A percentile compares a stretch with the other conserved stretches of the same genome.
These are phyloP conservation scores for Hebeloma cylindrosporum DNA, from an alignment of 768 basidiomycete genomes.

Conservation along the genomic window DNA sequence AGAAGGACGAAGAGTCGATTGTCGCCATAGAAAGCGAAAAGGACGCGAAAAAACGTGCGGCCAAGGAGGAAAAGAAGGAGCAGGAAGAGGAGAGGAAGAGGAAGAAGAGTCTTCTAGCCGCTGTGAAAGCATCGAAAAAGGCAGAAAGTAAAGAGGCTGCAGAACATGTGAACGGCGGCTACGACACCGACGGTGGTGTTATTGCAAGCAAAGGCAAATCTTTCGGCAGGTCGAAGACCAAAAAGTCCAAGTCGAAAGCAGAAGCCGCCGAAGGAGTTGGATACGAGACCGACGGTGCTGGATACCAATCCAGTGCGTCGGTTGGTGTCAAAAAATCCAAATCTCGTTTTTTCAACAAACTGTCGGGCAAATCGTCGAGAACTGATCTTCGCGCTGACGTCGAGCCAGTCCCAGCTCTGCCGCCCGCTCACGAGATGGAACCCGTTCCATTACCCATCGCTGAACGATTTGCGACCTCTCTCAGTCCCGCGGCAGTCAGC, in stretches of 20 bases:
- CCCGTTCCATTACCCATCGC: constrained; percentile 46
- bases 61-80: constrained; percentile 26
- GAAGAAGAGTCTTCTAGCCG: constrained; percentile 33
- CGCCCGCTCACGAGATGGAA: constrained; percentile 24
- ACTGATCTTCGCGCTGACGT: constrained; percentile 32
- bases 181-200: constrained; percentile 30
- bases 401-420: constrained; percentile 6
- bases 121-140: constrained; percentile 14
- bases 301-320: constrained; percentile 17
- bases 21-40: constrained; percentile 22
- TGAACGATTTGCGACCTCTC: constrained; percentile 43
- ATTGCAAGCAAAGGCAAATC: constrained; percentile 14
- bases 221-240: constrained; percentile 24
- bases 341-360: constrained; percentile 44
- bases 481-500: constrained; percentile 9
- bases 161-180: constrained; percentile 21
- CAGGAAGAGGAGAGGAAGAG: constrained; percentile 35
- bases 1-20: constrained; percentile 22
- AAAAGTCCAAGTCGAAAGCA: constrained; percentile 28
- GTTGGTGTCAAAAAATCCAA: constrained; percentile 41
- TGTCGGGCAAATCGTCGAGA: constrained; percentile 40
- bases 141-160: constrained; percentile 16
- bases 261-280: constrained; percentile 23
- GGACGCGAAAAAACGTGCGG: constrained; percentile 25
- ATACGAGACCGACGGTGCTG: constrained; percentile 42